These are phyloP conservation scores for Pseudocercospora eumusae DNA, from an alignment of 2,329 filamentous ascomycete genomes.

Conservation along the genomic window DNA sequence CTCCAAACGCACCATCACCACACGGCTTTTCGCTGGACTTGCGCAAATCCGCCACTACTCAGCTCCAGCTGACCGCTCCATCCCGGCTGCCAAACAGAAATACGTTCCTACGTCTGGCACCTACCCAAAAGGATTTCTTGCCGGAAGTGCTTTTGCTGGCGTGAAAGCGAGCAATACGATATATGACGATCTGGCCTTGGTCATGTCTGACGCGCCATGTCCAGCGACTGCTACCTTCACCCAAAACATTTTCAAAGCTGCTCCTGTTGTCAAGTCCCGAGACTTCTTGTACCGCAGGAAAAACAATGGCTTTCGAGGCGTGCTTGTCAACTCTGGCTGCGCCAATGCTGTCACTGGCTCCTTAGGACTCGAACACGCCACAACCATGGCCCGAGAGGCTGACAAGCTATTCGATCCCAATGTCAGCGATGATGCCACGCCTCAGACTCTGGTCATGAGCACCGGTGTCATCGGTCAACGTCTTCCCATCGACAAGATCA, in stretches of 20 bases:
- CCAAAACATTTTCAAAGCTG: conserved; percentile 96
- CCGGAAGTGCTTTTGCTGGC: conserved; percentile 84
- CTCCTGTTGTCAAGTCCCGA: conserved; percentile 83
- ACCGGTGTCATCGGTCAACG: conserved; percentile 96
- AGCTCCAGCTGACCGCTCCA: conserved; percentile 57
- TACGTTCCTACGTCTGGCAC: conserved; percentile 83
- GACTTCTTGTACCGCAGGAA: conserved; percentile 59
- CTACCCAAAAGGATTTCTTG: conserved; percentile 87
- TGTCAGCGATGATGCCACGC: conserved; percentile 31
- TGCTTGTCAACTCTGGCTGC: conserved; percentile 93
- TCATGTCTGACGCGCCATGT: conserved; percentile 83
- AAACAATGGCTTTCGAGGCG: conserved; percentile 72
- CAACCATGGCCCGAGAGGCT: conserved; percentile 75
- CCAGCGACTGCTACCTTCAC: conserved; percentile 92
- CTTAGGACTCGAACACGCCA: conserved; percentile 84
- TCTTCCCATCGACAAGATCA: conserved; percentile 87
- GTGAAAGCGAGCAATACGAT: conserved; percentile 91
- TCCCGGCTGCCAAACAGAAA: conserved; percentile 82
- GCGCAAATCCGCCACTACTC: conserved; percentile 58
- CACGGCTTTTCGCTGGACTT: conserved; percentile 32
- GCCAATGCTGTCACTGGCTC: conserved; percentile 96
- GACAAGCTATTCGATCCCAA: conserved; percentile 60
- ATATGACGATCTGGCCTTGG: conserved; percentile 85
- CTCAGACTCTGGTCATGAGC: conserved; percentile 60
- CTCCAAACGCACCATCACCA: conserved; percentile 22